These are phyloP conservation scores for Solanum hybrid DNA, from an alignment of 305 asterid genomes.

Conservation along the genomic window DNA sequence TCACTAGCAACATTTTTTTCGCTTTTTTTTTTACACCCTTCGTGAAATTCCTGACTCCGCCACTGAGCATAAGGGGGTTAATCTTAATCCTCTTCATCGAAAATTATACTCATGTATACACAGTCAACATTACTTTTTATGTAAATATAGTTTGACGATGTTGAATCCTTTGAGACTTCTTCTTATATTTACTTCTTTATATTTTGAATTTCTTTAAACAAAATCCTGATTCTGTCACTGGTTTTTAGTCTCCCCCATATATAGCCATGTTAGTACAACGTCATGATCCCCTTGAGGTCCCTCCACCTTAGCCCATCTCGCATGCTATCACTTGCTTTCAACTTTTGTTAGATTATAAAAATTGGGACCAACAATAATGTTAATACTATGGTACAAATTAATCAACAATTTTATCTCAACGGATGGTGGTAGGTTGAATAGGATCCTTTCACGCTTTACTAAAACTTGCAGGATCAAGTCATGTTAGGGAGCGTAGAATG, in stretches of 20 bases:
- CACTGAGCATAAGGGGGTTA: not conserved
- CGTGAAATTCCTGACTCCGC: no score
- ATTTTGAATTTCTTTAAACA: not conserved
- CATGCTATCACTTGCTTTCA: not conserved
- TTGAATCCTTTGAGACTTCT: not conserved
- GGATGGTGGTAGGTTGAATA: not conserved
- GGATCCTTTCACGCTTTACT: not conserved
- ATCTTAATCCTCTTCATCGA: not conserved
- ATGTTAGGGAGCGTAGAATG: not conserved
- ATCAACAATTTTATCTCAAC: not conserved
- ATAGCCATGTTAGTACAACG: not conserved
- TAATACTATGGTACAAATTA: not conserved
- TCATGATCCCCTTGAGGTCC: not conserved
- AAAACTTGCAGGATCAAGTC: accelerated
- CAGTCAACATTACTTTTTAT: no score
- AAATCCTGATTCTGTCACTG: not conserved
- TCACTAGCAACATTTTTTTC: no score
- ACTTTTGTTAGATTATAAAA: not conserved
- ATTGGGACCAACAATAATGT: not conserved
- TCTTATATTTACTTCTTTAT: not conserved
- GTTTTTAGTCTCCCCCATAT: not conserved
- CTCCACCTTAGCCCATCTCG: not conserved
- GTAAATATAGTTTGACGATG: not conserved
- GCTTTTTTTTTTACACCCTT: no score
- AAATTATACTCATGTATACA: not conserved